phyloP scores from a whole-genome alignment of 768 basidiomycete genomes.

The Tricholomella constricta region DNA sequence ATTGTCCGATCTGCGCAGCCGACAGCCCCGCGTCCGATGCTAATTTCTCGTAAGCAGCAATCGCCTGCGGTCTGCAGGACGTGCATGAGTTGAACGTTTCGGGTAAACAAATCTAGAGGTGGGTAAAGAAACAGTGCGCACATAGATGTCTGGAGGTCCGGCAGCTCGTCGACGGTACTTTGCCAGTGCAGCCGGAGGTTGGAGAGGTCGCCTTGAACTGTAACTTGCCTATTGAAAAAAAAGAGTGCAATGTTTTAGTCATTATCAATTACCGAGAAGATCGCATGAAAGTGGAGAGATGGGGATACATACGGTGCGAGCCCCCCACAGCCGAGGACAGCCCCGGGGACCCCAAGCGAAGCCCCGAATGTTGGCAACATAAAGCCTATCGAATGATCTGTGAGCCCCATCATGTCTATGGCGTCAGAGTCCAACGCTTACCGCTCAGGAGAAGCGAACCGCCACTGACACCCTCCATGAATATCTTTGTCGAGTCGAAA shows the following conservation, averaged over 20 bases:
- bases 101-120: too few relatives aligned
- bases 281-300: not conserved
- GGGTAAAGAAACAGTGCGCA: slow-evolving; percentile 4
- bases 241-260: not conserved
- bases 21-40: slow-evolving; percentile 18
- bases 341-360: slow-evolving; percentile 24
- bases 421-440: not conserved
- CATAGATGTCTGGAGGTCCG: slow-evolving; percentile 23
- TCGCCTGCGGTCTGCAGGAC: slow-evolving; percentile 20
- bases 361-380: slow-evolving; percentile 27
- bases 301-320: slow-evolving; percentile 20
- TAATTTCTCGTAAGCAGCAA: slow-evolving; percentile 24
- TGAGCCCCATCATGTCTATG: too few relatives aligned
- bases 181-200: slow-evolving; percentile 27
- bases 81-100: too few relatives aligned
- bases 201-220: slow-evolving; percentile 26
- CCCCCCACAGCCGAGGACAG: slow-evolving; percentile 26
- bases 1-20: slow-evolving; percentile 15
- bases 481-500: slow-evolving; percentile 25
- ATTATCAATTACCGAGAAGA: not conserved
- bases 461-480: slow-evolving; percentile 31
- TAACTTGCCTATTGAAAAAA: slow-evolving; percentile 19
- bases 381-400: slow-evolving; percentile 27
- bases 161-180: slow-evolving; percentile 25
- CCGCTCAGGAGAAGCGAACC: slow-evolving; percentile 28